Percentiles rank a stretch among this genome's conserved stretches.
These are phyloP conservation scores for Leishmania major DNA, from an alignment of 208 protist species.

Conservation along the genomic window DNA sequence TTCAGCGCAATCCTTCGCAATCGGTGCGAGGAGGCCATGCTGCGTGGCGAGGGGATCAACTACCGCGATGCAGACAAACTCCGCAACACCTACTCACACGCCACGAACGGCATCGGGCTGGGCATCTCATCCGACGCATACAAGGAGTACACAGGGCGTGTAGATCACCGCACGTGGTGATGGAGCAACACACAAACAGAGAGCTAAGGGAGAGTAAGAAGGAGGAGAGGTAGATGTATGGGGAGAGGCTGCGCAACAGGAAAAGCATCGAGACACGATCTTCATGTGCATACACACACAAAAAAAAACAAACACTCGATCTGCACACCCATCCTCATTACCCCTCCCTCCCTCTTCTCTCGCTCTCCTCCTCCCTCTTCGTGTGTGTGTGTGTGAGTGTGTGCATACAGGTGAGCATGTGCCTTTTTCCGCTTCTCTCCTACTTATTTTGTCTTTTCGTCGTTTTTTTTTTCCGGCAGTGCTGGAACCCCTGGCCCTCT, in stretches of 20 bases:
- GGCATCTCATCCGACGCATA: conserved; percentile 78
- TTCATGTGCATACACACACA: background rate
- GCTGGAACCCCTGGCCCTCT: background rate
- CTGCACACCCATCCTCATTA: background rate
- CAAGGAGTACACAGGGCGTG: conserved; percentile 51
- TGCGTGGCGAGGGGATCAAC: conserved; percentile 52
- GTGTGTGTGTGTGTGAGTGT: too few relatives aligned
- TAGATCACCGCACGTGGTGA: conserved; percentile 44
- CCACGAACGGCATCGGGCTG: conserved; percentile 75
- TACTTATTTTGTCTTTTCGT: background rate
- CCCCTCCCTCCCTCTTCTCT: background rate
- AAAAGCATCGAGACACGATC: background rate
- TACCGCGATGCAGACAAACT: conserved; percentile 62
- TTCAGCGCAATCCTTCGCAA: conserved; percentile 39
- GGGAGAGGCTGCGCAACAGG: background rate
- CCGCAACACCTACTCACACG: conserved; percentile 39
- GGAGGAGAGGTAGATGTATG: background rate
- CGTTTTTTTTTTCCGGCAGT: background rate
- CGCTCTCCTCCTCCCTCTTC: background rate
- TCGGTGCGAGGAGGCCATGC: conserved; percentile 37
- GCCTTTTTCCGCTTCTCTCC: background rate
- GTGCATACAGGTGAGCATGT: background rate
- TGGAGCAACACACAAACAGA: background rate
- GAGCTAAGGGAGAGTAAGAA: background rate
- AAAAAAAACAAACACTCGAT: background rate